phyloP scores from a whole-genome alignment of 768 basidiomycete genomes.

The Pholiota microspora region DNA sequence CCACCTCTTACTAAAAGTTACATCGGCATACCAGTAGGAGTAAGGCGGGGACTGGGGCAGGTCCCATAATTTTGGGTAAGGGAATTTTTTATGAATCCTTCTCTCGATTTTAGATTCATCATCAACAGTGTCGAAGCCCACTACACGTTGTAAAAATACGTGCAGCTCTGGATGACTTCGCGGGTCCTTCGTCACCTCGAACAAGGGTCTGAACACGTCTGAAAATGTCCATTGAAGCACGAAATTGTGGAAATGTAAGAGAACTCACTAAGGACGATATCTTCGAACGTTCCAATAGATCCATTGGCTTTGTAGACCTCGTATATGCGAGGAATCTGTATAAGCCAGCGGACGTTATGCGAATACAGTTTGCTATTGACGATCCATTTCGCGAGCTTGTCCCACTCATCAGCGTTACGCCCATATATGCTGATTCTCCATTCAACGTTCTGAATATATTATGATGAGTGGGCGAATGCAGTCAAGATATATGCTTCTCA shows the following conservation, averaged over 20 bases:
- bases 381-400: conserved; percentile 97
- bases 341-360: conserved; percentile 97
- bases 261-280: conserved; percentile 81
- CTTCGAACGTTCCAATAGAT: conserved; percentile 81
- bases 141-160: conserved; percentile 89
- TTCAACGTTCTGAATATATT: conserved; percentile 74
- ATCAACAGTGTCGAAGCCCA: conserved; percentile 98
- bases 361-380: conserved; percentile 90
- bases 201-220: conserved; percentile 94
- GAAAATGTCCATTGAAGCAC: background rate
- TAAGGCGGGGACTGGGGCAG: conserved; percentile 89
- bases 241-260: background rate
- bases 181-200: conserved; percentile 95
- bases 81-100: conserved; percentile 90
- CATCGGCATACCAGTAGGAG: conserved; percentile 77
- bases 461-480: background rate
- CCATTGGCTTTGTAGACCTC: conserved; percentile 92
- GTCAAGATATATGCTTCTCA: conserved; percentile 24
- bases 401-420: conserved; percentile 83
- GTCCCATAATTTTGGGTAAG: conserved; percentile 89
- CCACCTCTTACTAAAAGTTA: background rate
- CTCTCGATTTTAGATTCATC: conserved; percentile 95
- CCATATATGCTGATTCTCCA: conserved; percentile 98
- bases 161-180: conserved; percentile 90
- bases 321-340: conserved; percentile 93